Percentiles rank a stretch among this genome's conserved stretches.
Evolutionary conservation across 208 protist species (phyloP).

Genomic region (Wallacemonas rigidus): DNA sequence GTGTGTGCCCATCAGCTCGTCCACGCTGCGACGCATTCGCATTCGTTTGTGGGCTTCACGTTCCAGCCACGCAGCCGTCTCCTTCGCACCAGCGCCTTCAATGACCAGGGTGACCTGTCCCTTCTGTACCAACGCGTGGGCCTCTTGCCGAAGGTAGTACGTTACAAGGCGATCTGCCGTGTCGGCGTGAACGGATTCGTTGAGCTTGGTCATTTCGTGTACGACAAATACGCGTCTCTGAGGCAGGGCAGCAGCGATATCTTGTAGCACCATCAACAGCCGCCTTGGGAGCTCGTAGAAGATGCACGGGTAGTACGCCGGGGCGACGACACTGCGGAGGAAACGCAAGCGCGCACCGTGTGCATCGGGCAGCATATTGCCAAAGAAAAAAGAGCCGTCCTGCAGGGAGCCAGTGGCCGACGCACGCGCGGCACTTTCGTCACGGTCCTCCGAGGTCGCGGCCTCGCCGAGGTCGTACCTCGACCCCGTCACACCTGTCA

Average conservation of each 20-base stretch:
- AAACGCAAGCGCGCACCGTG: constrained; percentile 66
- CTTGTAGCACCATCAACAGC: constrained; percentile 75
- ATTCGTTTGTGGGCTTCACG: constrained; percentile 57
- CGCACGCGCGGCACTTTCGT: no score
- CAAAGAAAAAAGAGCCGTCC: constrained; percentile 89
- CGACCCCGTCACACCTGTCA: constrained; percentile 73
- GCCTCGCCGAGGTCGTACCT: constrained; percentile 31
- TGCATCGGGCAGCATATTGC: constrained; percentile 74
- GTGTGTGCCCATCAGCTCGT: constrained; percentile 30
- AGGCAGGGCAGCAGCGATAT: constrained; percentile 77
- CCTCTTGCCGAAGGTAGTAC: constrained; percentile 81
- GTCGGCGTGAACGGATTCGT: constrained; percentile 89
- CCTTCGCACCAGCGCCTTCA: constrained; percentile 59
- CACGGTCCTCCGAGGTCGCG: no score
- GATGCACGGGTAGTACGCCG: constrained; percentile 69
- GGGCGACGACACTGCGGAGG: constrained; percentile 62
- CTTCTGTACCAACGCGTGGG: constrained; percentile 66
- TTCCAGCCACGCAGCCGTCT: constrained; percentile 64
- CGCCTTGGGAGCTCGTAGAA: constrained; percentile 91
- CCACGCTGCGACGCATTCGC: constrained; percentile 49
- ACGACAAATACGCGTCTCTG: constrained; percentile 73
- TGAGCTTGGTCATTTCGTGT: constrained; percentile 91
- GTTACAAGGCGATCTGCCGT: constrained; percentile 62
- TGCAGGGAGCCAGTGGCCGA: constrained; percentile 28
- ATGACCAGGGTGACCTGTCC: constrained; percentile 87